Percentiles rank a stretch among this genome's conserved stretches.
These are phyloP conservation scores for Yarrowia phangngaensis DNA, from an alignment of 805 yeast species.

Conservation along the genomic window DNA sequence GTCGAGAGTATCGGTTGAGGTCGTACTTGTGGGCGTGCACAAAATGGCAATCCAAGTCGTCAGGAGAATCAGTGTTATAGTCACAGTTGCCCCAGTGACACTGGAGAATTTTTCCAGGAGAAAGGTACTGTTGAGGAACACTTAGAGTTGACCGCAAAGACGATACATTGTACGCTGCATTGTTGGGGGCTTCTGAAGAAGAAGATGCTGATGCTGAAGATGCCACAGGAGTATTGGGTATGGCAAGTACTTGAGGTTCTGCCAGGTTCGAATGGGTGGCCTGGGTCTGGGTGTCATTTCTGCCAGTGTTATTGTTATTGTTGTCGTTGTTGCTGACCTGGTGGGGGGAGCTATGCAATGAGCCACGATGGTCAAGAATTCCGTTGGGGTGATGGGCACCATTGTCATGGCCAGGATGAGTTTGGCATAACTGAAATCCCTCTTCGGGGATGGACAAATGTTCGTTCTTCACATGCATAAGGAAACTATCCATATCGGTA, in stretches of 20 bases:
- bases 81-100: constrained; percentile 73
- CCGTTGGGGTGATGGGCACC: constrained; percentile 15
- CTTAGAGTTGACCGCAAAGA: constrained; percentile 4
- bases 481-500: constrained; percentile 16
- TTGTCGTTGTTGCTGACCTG: not conserved
- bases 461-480: constrained; percentile 14
- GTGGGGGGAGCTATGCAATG: too few relatives aligned
- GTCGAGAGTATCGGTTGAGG: constrained; percentile 27
- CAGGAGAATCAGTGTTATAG: constrained; percentile 42
- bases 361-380: constrained; percentile 9
- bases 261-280: not conserved
- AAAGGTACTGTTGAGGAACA: constrained; percentile 10
- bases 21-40: constrained; percentile 34
- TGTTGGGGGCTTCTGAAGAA: not conserved
- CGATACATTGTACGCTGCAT: constrained; percentile 2
- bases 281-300: too few relatives aligned
- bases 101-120: constrained; percentile 29
- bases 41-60: constrained; percentile 48
- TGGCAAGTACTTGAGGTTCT: not conserved
- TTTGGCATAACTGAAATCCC: constrained; percentile 19
- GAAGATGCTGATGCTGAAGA: not conserved
- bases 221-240: not conserved
- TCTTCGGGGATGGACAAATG: constrained; percentile 9
- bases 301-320: not conserved
- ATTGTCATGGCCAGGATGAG: constrained; percentile 18